Evolutionary conservation across 345 rosid genomes (phyloP), one percentile per base, ranked within the genome.

Genomic region (Populus simonii): DNA sequence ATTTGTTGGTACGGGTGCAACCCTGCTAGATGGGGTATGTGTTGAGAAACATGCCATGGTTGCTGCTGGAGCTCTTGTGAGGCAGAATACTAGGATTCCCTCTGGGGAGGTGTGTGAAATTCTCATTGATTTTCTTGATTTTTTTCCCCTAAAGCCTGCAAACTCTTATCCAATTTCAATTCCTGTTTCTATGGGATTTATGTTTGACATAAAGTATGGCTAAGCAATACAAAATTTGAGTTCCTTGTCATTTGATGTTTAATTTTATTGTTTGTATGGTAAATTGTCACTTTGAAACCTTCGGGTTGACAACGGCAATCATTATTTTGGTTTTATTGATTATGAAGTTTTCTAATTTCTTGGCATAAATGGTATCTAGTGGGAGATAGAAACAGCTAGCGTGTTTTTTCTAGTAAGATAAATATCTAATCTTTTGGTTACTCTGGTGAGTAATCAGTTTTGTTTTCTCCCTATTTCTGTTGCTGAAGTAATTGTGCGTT

Each of bases 21-120:
- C 94, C 45, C 86, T 95, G 71, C 96, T 95, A 80, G 98, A 95
- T 61, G 97, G 96, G 33, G 99, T 87, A 66, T 88, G 89, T 67
- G 96, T 95, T 79, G 94, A 93, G 84, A 92, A 88, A 84, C 88
- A 92, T 87, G 91, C 85, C 36, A 91, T 95, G 93, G 96, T 95
- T 86, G 97, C 98, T 78, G 99, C 97, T 78, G 99, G 99, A 84
- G 90, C 99, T 51, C 97, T 95, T 83, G 97, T 92, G 49, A 84
- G 96, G 76, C 98, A 95, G 89, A 92, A 91, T 84, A 89, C 96
- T 43, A 90, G 82, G 85, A 89, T 95, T 78, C 92, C 97, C 71
- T 69, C 92, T 41, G 92, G 98, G 67, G 97, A 95, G 98, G 99
- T 93, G 84, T 70, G 70, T 69, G 39, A 71, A 27, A 23, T 45